These are phyloP conservation scores for Zea luxurians DNA, from an alignment of 176 grass and related monocot genomes.

Conservation along the genomic window DNA sequence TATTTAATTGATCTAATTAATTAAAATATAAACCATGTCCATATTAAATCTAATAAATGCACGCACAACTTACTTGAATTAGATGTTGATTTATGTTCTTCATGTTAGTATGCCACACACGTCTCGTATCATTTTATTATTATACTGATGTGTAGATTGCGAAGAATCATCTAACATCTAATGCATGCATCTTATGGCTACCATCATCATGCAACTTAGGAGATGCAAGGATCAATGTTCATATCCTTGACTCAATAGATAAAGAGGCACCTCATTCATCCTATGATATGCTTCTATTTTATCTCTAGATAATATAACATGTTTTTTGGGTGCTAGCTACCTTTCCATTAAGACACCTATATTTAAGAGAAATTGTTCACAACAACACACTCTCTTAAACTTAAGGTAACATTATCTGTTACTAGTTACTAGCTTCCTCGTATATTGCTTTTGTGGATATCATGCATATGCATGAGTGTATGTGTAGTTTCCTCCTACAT, in stretches of 20 bases:
- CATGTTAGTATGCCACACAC: background rate
- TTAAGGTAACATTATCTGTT: background rate
- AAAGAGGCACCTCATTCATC: background rate
- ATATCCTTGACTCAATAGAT: background rate
- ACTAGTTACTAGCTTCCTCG: background rate
- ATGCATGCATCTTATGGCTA: background rate
- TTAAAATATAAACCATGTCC: too few relatives aligned
- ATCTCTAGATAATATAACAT: background rate
- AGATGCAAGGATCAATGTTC: background rate
- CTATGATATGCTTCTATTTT: background rate
- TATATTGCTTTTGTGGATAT: background rate
- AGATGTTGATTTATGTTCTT: background rate
- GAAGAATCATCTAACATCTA: too few relatives aligned
- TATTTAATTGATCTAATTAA: too few relatives aligned
- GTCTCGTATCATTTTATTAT: background rate
- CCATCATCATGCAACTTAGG: background rate
- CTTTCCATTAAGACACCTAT: background rate
- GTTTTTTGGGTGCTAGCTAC: background rate
- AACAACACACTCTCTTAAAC: background rate
- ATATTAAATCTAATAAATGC: too few relatives aligned
- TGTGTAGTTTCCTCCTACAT: background rate
- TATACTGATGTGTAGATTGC: background rate
- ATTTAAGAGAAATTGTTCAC: background rate
- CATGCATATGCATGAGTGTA: background rate
- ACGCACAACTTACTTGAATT: background rate